These are phyloP conservation scores for Sporothrix pallida DNA, from an alignment of 2,329 filamentous ascomycete genomes.

Conservation along the genomic window DNA sequence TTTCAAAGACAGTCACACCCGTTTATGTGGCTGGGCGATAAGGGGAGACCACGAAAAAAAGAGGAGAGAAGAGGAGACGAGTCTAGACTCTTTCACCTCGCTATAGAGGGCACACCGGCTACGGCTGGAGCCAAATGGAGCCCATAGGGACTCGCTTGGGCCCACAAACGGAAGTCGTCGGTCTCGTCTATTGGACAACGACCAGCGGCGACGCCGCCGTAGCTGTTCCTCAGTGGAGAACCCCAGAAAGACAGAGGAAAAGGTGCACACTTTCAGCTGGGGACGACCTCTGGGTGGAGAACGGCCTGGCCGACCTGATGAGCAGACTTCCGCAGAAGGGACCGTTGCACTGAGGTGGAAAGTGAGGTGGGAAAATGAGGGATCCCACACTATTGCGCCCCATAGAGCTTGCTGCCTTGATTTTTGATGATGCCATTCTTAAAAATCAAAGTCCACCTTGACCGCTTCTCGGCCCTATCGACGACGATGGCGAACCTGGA, in stretches of 20 bases:
- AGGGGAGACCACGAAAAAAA: not conserved
- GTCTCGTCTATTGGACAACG: not conserved
- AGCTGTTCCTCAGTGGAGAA: slow-evolving; percentile 2
- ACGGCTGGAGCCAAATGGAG: not conserved
- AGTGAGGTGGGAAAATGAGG: too few relatives aligned
- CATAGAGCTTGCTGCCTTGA: slow-evolving; percentile 8
- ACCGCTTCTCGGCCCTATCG: not conserved
- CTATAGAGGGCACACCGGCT: not conserved
- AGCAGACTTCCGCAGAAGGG: not conserved
- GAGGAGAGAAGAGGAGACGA: not conserved
- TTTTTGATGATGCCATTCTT: not conserved
- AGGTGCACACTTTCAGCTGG: not conserved
- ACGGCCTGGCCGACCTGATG: not conserved
- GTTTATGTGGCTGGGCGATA: not conserved
- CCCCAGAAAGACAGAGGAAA: not conserved
- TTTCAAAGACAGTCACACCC: not conserved
- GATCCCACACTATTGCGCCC: too few relatives aligned
- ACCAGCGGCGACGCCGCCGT: not conserved
- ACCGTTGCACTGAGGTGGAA: not conserved
- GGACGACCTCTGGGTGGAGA: not conserved
- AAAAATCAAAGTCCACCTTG: too few relatives aligned
- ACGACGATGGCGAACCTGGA: not conserved
- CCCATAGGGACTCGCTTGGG: not conserved
- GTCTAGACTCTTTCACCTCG: not conserved
- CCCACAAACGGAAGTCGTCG: not conserved